Evolutionary conservation across 1,139 yeast species (phyloP).

Genomic region (Zhuliangozyma parablackwelliae): DNA sequence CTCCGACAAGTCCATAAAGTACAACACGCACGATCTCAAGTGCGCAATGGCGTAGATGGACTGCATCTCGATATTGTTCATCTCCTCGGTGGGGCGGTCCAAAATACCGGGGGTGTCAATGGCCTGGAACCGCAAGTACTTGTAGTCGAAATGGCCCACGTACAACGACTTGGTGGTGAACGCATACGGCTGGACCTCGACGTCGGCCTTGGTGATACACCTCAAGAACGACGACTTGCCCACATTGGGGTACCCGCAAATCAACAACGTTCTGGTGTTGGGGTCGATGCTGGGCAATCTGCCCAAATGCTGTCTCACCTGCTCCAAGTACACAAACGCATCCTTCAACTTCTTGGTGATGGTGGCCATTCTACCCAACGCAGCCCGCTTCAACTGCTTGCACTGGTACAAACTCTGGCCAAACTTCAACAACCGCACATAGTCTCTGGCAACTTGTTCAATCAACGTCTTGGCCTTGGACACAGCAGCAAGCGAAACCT

Average conservation of each 20-base stretch:
- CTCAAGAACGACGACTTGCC: conserved; percentile 95
- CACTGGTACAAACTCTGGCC: conserved; percentile 98
- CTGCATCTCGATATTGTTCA: conserved; percentile 99
- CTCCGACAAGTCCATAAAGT: conserved; percentile 97
- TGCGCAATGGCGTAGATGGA: conserved; percentile 98
- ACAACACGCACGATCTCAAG: conserved; percentile 89
- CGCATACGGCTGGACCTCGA: conserved; percentile 98
- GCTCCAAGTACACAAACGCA: conserved; percentile 88
- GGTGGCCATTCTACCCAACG: conserved; percentile 99
- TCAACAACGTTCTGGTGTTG: conserved; percentile 91
- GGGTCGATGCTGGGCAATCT: conserved; percentile 98
- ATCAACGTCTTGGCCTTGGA: conserved; percentile 90
- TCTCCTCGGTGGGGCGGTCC: conserved; percentile 98
- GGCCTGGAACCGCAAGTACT: conserved; percentile 95
- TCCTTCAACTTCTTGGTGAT: conserved; percentile 92
- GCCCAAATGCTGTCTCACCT: conserved; percentile 98
- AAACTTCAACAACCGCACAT: conserved; percentile 85
- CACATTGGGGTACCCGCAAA: conserved; percentile 98
- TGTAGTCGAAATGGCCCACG: conserved; percentile 97
- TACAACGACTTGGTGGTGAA: conserved; percentile 93
- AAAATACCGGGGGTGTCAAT: conserved; percentile 98
- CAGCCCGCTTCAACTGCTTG: conserved; percentile 97
- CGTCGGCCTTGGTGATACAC: conserved; percentile 95
- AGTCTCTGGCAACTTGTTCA: conserved; percentile 95
- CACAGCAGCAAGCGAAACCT: conserved; percentile 93